Evolutionary conservation across 2,329 filamentous ascomycete species (phyloP).

Genomic region (Verticillium tricorpus): DNA sequence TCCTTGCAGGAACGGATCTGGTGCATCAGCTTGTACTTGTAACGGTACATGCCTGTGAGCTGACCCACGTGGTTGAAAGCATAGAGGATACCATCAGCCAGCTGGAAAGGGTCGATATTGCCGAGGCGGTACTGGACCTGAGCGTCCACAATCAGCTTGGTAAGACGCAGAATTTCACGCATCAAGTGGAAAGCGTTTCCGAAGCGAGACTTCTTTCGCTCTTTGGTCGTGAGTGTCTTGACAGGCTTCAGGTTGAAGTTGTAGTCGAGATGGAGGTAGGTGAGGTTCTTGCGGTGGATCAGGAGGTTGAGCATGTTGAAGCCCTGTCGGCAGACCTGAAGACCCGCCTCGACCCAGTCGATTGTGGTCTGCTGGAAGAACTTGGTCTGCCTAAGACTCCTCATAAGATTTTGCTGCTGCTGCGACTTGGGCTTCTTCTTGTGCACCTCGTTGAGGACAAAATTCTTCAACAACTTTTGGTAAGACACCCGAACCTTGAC

Average conservation of each 20-base stretch:
- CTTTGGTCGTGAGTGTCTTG: conserved; percentile 97
- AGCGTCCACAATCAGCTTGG: conserved; percentile 96
- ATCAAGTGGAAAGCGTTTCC: conserved; percentile 99
- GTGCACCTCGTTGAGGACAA: conserved; percentile 92
- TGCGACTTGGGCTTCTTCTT: conserved; percentile 93
- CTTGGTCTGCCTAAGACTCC: conserved; percentile 89
- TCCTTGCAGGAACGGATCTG: conserved; percentile 99
- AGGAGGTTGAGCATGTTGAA: conserved; percentile 99
- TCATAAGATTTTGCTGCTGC: conserved; percentile 88
- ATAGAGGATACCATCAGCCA: conserved; percentile 97
- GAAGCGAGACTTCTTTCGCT: conserved; percentile 98
- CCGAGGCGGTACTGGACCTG: conserved; percentile 97
- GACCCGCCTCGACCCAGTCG: conserved; percentile 97
- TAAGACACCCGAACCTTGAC: conserved; percentile 98
- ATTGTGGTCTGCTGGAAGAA: conserved; percentile 99
- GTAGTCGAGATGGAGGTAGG: conserved; percentile 96
- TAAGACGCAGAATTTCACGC: conserved; percentile 93
- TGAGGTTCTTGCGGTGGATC: conserved; percentile 97
- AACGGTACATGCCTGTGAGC: conserved; percentile 98
- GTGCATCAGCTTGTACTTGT: conserved; percentile 99
- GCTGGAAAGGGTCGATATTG: conserved; percentile 97
- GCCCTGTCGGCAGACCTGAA: conserved; percentile 95
- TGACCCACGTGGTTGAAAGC: conserved; percentile 99
- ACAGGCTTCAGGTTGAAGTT: conserved; percentile 99
- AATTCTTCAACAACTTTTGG: conserved; percentile 95